Evolutionary conservation across 352 stramenopile species (phyloP).

Genomic region (Pythium phragmitis): DNA sequence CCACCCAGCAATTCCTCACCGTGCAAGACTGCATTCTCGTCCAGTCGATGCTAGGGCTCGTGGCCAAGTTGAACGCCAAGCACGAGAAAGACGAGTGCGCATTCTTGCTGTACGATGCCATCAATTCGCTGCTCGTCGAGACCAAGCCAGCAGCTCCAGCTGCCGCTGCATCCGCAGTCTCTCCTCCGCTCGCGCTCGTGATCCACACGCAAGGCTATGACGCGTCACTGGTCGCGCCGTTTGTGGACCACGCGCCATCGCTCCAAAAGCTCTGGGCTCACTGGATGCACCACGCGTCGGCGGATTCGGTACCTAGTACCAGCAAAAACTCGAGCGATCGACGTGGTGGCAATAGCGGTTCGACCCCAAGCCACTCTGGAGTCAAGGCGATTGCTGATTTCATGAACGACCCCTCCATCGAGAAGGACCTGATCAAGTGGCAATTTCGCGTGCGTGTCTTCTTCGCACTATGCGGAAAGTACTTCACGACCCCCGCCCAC

Average conservation of each 20-base stretch:
- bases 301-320: not conserved
- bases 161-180: conserved; percentile 1
- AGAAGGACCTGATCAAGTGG: conserved; percentile 53
- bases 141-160: not conserved
- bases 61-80: conserved; percentile 6
- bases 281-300: conserved; percentile 39
- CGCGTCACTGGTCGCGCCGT: conserved; percentile 28
- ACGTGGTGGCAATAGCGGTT: not conserved
- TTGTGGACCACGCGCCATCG: conserved; percentile 37
- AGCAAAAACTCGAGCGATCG: conserved; percentile 8
- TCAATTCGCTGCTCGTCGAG: conserved; percentile 7
- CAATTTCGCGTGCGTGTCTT: conserved; percentile 56
- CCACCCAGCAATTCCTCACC: conserved; percentile 45
- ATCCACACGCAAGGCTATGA: conserved; percentile 60
- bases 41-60: conserved; percentile 43
- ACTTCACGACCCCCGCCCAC: conserved; percentile 38
- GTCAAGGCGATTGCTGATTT: conserved; percentile 61
- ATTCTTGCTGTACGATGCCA: conserved; percentile 9
- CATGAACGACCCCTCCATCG: conserved; percentile 33
- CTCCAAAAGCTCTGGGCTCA: conserved; percentile 53
- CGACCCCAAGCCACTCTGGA: not conserved
- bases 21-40: conserved; percentile 59
- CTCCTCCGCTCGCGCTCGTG: conserved; percentile 37
- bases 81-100: conserved; percentile 8
- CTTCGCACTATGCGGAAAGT: conserved; percentile 43